phyloP scores from a whole-genome alignment of 495 filamentous ascomycete genomes.

The Trichoderma orchidacearum region DNA sequence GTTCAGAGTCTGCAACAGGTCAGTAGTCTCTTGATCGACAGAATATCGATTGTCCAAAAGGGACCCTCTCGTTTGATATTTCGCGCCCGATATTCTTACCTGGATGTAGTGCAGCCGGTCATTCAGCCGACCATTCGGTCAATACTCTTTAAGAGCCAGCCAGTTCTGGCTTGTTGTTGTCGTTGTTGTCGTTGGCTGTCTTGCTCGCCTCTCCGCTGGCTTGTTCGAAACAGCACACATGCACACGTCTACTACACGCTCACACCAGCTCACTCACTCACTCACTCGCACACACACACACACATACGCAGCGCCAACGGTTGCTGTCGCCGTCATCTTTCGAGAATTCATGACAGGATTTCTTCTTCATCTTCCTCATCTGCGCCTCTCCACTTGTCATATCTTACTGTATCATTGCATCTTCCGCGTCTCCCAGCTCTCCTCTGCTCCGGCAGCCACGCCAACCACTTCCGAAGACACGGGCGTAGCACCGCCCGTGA shows the following conservation, averaged over 20 bases:
- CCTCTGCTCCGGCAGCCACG: neutral
- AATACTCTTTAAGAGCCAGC: neutral
- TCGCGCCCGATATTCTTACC: neutral
- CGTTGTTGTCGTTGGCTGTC: neutral
- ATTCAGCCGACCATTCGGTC: no score
- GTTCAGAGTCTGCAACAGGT: neutral
- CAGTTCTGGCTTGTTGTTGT: neutral
- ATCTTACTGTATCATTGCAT: neutral
- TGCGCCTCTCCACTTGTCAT: neutral
- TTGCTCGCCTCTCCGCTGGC: neutral
- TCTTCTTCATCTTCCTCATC: constrained; percentile 1
- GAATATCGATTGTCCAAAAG: neutral
- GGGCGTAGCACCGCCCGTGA: neutral
- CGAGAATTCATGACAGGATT: neutral
- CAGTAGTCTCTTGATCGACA: neutral
- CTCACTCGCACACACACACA: neutral
- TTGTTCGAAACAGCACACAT: neutral
- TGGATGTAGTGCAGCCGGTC: neutral
- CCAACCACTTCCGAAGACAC: neutral
- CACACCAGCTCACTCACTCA: neutral
- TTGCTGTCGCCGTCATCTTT: neutral
- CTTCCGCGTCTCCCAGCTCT: neutral
- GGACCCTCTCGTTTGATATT: neutral
- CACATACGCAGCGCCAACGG: neutral
- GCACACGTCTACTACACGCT: neutral